Base-by-base conservation (phyloP, 2,329 filamentous ascomycete genomes). In the Penicillium sp. region DNA sequence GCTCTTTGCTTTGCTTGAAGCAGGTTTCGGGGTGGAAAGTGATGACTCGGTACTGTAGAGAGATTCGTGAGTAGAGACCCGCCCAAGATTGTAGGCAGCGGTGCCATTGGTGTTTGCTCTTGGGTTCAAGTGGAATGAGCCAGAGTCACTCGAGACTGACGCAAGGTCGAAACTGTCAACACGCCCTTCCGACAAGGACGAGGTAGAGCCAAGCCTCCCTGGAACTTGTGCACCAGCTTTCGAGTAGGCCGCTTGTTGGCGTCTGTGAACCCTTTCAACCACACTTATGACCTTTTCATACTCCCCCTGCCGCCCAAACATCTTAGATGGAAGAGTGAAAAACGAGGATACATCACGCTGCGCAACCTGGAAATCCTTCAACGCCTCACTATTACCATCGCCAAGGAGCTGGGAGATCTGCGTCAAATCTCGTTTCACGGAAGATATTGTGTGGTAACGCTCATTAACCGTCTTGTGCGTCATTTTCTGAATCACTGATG, bases 321-420 rank as follows among this genome's bases (percentile, higher is more conserved):
- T 92, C 61, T 84, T 83, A 0, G 88, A 86, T 0, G 94, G 94
- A 21, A 97, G 84, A 67, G 93, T 90, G 78, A 97, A 97, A 73
- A 96, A 95, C 5, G 93, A 96, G 1, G 92, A 96, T 0, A 97
- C 88, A 75, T 98, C 94, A 61, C 89, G 91, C n/a, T 88, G 87
- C 13, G 87, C 93, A 63, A 96, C 88, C 65, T 86, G 84, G 83
- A 92, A 96, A 45, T 89, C 84, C 62, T 87, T 88, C 57, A 97
- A 81, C 0, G 88, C 88, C 56, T 86, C 80, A 64, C 85, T 84
- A 69, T 97, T 89, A 19, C 92, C 93, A 69, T 92, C 87, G 3
- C 86, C 87, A 7, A 97, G 81, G 44, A 94, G 84, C 66, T 89
- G 85, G 66, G 91, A 88, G 5, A 97, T 88, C 69, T 88, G 85